Conservation (phyloP, 129 eudicot species). For the Chrysanthemum seticuspe region DNA sequence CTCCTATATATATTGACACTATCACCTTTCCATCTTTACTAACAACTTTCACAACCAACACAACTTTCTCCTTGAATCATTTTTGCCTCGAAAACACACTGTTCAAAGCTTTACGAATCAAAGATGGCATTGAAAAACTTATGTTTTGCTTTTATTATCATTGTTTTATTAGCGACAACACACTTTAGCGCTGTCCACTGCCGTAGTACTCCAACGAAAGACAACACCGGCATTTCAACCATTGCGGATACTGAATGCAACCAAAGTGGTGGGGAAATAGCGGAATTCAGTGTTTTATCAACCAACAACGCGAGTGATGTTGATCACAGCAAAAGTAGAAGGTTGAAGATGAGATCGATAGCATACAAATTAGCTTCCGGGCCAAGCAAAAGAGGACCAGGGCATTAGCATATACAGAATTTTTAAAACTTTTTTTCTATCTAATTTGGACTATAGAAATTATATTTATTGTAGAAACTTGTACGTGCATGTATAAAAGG, state of each 20-base stretch:
- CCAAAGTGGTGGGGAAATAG: not conserved
- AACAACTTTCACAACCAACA: not conserved
- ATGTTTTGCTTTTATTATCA: slow-evolving; percentile 19
- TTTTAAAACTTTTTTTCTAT: not conserved
- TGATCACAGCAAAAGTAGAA: not conserved
- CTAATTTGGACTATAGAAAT: not conserved
- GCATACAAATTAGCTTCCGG: slow-evolving; percentile 35
- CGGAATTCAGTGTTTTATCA: slow-evolving; percentile 3
- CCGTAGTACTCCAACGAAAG: slow-evolving; percentile 16
- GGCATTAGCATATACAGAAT: slow-evolving; percentile 18
- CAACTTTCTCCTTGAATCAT: not conserved
- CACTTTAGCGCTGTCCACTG: slow-evolving; percentile 18
- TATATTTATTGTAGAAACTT: not conserved
- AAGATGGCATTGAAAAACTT: slow-evolving; percentile 20
- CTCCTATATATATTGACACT: slow-evolving; percentile 26
- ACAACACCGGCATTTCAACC: not conserved
- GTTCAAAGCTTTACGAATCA: not conserved
- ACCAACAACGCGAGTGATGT: slow-evolving; percentile 1
- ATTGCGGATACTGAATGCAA: not conserved
- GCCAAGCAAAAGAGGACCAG: slow-evolving; percentile 40
- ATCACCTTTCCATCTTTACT: not conserved
- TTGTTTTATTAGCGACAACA: slow-evolving; percentile 17
- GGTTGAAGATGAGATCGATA: slow-evolving; percentile 13
- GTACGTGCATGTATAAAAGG: not conserved
- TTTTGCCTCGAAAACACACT: too few relatives aligned